phyloP scores from a whole-genome alignment of 768 basidiomycete species.

The Kwoniella dendrophila region DNA sequence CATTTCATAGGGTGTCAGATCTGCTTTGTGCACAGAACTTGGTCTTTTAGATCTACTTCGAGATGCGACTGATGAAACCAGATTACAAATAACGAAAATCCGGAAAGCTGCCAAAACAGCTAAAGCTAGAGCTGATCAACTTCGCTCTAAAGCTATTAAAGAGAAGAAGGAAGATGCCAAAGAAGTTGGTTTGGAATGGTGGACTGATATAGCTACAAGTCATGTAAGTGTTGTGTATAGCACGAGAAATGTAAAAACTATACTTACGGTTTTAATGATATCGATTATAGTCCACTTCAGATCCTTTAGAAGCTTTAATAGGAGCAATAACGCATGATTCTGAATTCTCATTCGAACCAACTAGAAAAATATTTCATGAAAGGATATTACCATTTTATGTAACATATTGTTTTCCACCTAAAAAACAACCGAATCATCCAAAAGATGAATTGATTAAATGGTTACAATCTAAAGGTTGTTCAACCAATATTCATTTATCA shows the following conservation, averaged over 20 bases:
- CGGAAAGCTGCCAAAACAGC: conserved; percentile 14
- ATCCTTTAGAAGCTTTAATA: conserved; percentile 33
- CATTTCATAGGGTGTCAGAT: not conserved
- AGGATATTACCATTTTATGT: conserved; percentile 36
- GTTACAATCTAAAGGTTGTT: conserved; percentile 28
- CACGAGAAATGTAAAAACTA: not conserved
- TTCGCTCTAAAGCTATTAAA: not conserved
- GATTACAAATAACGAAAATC: conserved; percentile 8
- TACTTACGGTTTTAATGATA: not conserved
- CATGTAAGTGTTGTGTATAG: conserved; percentile 16
- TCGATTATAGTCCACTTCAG: conserved; percentile 17
- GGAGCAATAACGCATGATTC: conserved; percentile 37
- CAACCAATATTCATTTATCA: conserved; percentile 12
- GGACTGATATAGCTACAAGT: conserved; percentile 20
- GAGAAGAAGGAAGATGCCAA: not conserved
- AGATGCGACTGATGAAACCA: conserved; percentile 5
- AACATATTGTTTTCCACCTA: conserved; percentile 30
- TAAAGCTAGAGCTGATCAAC: conserved; percentile 17
- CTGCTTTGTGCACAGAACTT: conserved; percentile 4
- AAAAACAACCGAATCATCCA: conserved; percentile 20
- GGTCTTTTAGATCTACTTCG: conserved; percentile 21
- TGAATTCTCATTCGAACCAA: conserved; percentile 15
- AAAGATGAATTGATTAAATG: conserved; percentile 27
- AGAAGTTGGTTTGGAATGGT: conserved; percentile 27
- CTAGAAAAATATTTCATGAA: conserved; percentile 19